Evolutionary conservation across 2,329 filamentous ascomycete genomes (phyloP).

Genomic region (Pseudogymnoascus sp.): DNA sequence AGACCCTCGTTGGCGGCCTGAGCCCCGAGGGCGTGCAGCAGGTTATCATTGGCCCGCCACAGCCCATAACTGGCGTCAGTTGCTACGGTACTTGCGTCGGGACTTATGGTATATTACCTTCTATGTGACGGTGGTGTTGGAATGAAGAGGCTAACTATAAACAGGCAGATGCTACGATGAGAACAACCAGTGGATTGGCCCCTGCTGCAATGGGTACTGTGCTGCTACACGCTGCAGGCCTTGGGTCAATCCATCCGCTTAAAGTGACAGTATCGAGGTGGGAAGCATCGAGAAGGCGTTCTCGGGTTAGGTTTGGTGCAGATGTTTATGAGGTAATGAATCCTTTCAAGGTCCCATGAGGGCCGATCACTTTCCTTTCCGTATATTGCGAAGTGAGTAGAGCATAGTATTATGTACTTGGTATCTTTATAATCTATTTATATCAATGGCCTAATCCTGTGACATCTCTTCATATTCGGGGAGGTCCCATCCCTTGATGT

Average conservation of each 20-base stretch:
- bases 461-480: conserved; percentile 23
- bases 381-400: not conserved
- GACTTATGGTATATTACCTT: conserved; percentile 30
- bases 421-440: not conserved
- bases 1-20: conserved; percentile 28
- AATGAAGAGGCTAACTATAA: not conserved
- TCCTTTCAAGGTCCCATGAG: not conserved
- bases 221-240: conserved; percentile 16
- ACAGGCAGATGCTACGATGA: conserved; percentile 11
- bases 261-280: not conserved
- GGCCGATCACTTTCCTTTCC: not conserved
- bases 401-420: not conserved
- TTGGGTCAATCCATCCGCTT: not conserved
- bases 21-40: conserved; percentile 26
- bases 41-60: conserved; percentile 37
- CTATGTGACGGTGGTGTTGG: no score
- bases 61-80: conserved; percentile 35
- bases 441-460: conserved; percentile 26
- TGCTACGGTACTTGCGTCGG: conserved; percentile 37
- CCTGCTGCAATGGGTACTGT: conserved; percentile 23
- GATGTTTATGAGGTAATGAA: not conserved
- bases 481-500: conserved; percentile 31
- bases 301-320: not conserved
- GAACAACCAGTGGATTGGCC: conserved; percentile 2
- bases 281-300: not conserved